Evolutionary conservation across 345 rosid genomes (phyloP).

Genomic region (Eucalyptus decipiens): DNA sequence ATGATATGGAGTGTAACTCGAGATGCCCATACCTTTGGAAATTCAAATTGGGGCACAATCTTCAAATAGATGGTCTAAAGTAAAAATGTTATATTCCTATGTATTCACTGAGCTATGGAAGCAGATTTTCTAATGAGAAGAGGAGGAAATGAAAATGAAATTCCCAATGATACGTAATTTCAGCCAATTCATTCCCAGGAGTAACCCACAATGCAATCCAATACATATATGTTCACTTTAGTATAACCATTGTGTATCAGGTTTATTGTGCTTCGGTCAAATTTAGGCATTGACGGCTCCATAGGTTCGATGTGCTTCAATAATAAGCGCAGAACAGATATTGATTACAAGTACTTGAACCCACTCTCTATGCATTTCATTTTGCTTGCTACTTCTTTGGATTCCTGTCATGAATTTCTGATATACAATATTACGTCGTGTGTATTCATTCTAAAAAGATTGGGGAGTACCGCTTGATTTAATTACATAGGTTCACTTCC

Average conservation of each 20-base stretch:
- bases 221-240: not conserved
- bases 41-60: not conserved
- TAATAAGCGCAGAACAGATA: not conserved
- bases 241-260: not conserved
- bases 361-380: not conserved
- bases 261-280: not conserved
- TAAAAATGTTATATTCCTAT: too few relatives aligned
- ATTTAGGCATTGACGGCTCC: not conserved
- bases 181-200: not conserved
- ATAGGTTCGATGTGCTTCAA: not conserved
- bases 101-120: too few relatives aligned
- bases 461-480: not conserved
- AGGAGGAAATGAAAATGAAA: too few relatives aligned
- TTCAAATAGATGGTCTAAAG: too few relatives aligned
- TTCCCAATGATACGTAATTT: too few relatives aligned
- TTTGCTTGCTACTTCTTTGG: not conserved
- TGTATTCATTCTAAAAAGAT: too few relatives aligned
- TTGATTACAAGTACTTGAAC: not conserved
- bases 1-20: not conserved
- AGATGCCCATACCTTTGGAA: not conserved
- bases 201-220: not conserved
- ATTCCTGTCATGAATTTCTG: not conserved
- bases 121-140: too few relatives aligned
- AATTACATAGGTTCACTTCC: not conserved
- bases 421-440: accelerated